A percentile compares a stretch with the other conserved stretches of the same genome.
These are phyloP conservation scores for Begonia loranthoides DNA, from an alignment of 306 rosid genomes.

Conservation along the genomic window DNA sequence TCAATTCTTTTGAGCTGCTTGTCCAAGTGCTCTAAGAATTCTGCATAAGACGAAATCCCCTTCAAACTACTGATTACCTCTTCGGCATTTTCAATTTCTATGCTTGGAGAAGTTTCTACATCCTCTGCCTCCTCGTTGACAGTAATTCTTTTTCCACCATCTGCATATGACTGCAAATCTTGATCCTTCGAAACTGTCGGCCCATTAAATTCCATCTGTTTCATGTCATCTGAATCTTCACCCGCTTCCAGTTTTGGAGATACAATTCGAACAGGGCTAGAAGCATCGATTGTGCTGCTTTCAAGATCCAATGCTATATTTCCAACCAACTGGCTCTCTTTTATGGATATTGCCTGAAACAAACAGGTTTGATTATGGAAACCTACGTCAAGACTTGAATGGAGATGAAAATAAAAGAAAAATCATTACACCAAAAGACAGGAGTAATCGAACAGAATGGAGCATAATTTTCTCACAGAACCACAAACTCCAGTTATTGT, in stretches of 20 bases:
- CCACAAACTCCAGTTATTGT: too few species aligned
- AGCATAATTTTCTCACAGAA: too few species aligned
- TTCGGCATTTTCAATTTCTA: constrained; percentile 19
- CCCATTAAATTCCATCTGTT: constrained; percentile 11
- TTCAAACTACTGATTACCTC: constrained; percentile 20
- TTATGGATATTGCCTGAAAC: constrained; percentile 70
- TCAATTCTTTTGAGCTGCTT: constrained; percentile 52
- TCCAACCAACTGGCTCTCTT: constrained; percentile 73
- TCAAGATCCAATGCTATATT: constrained; percentile 50
- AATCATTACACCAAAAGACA: background rate
- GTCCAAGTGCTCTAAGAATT: constrained; percentile 53
- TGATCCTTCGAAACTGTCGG: constrained; percentile 16
- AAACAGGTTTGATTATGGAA: background rate
- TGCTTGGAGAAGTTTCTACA: constrained; percentile 11
- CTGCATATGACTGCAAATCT: constrained; percentile 21
- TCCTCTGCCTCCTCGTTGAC: constrained; percentile 25
- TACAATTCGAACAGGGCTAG: constrained; percentile 55
- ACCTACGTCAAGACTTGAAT: too few species aligned
- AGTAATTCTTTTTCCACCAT: constrained; percentile 17
- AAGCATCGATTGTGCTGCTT: constrained; percentile 27
- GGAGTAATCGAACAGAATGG: too few species aligned
- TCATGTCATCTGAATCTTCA: constrained; percentile 17
- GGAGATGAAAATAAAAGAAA: background rate
- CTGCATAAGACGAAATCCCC: constrained; percentile 41
- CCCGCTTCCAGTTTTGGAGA: constrained; percentile 33